Conservation (phyloP, 305 asterid genomes). For the Salvia sclarea region DNA sequence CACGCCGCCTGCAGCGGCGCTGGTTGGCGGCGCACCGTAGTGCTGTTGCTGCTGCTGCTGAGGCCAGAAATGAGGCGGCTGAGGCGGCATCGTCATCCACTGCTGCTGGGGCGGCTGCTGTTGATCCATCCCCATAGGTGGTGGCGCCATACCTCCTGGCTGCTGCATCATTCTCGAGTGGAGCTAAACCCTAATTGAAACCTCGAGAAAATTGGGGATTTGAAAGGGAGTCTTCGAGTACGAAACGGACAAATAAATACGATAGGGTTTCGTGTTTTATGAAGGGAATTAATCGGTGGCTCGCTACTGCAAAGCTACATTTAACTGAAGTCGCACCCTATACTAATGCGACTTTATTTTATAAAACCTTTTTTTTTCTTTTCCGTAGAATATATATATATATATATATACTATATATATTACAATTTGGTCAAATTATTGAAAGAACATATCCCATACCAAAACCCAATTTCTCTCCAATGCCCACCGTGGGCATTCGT, state of each 20-base stretch:
- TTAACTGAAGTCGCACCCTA: conserved; percentile 22
- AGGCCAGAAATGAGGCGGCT: conserved; percentile 57
- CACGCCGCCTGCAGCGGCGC: conserved; percentile 33
- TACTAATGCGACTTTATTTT: background rate
- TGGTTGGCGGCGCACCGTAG: conserved; percentile 46
- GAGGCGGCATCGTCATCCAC: conserved; percentile 67
- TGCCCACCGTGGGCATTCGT: too few relatives aligned
- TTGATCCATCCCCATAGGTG: conserved; percentile 62
- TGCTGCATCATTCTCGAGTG: conserved; percentile 54
- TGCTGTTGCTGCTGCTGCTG: conserved; percentile 61
- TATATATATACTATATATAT: too few relatives aligned
- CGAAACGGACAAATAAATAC: conserved; percentile 26
- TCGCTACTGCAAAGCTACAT: conserved; percentile 2
- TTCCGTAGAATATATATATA: too few relatives aligned
- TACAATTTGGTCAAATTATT: too few relatives aligned
- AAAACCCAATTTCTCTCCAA: too few relatives aligned
- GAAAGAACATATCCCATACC: too few relatives aligned
- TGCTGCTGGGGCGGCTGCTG: conserved; percentile 62
- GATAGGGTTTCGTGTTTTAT: conserved; percentile 47
- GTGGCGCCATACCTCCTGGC: conserved; percentile 64
- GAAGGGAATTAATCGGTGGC: conserved; percentile 3
- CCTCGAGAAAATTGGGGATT: conserved; percentile 1
- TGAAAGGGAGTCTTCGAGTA: background rate
- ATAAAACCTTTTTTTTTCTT: too few relatives aligned
- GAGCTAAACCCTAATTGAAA: conserved; percentile 30